Conservation (phyloP, 2,329 filamentous ascomycete species). For the Teratosphaeriaceae sp. region DNA sequence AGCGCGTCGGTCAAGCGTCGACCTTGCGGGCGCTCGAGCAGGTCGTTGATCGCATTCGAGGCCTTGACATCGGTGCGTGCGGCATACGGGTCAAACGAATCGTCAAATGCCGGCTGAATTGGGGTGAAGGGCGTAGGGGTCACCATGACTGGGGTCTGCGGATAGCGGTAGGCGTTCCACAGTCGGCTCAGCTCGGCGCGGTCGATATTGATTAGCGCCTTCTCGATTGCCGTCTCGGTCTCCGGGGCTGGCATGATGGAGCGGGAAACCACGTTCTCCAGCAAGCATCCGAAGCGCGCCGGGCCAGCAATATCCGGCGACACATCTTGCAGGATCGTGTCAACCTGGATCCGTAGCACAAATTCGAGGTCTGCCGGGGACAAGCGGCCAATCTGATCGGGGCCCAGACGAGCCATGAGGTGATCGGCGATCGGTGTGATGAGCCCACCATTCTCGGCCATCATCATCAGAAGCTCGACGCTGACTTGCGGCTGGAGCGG, state of each 20-base stretch:
- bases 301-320: slow-evolving; percentile 50
- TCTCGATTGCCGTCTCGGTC: slow-evolving; percentile 52
- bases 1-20: slow-evolving; percentile 71
- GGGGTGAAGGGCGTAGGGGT: slow-evolving; percentile 45
- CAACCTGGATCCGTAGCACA: slow-evolving; percentile 54
- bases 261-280: slow-evolving; percentile 51
- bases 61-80: slow-evolving; percentile 89
- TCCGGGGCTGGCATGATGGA: slow-evolving; percentile 49
- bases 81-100: slow-evolving; percentile 85
- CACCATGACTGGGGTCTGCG: slow-evolving; percentile 37
- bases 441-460: slow-evolving; percentile 59
- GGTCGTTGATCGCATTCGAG: slow-evolving; percentile 81
- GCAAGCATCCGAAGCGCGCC: slow-evolving; percentile 55
- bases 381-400: slow-evolving; percentile 53
- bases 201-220: slow-evolving; percentile 50
- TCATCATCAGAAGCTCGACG: slow-evolving; percentile 56
- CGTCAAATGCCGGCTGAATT: slow-evolving; percentile 57
- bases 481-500: slow-evolving; percentile 48
- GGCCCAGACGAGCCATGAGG: slow-evolving; percentile 53
- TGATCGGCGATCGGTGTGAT: slow-evolving; percentile 55
- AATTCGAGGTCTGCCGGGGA: slow-evolving; percentile 49
- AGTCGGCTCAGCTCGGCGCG: slow-evolving; percentile 42
- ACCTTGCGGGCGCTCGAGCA: slow-evolving; percentile 73
- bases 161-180: slow-evolving; percentile 54
- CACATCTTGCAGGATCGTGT: slow-evolving; percentile 40